phyloP scores from a whole-genome alignment of 1,284 basidiomycete species.

The Fomes fomentarius region DNA sequence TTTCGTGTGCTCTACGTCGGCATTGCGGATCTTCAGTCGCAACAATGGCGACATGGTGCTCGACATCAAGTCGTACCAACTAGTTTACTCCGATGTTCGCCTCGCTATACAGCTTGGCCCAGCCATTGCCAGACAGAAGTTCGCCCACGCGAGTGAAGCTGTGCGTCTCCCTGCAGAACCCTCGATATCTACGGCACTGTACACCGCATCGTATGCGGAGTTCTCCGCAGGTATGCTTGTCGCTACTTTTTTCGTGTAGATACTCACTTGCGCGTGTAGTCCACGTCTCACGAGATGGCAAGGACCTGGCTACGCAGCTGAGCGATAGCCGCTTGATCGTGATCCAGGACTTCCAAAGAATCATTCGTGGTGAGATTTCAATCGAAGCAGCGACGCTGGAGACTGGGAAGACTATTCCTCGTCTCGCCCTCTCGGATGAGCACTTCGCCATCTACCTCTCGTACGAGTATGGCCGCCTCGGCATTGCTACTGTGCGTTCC shows the following conservation, averaged over 20 bases:
- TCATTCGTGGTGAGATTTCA: conserved; percentile 37
- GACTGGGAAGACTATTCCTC: conserved; percentile 39
- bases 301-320: conserved; percentile 54
- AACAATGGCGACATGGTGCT: conserved; percentile 46
- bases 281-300: conserved; percentile 62
- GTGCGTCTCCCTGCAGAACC: conserved; percentile 9
- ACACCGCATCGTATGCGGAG: conserved; percentile 19
- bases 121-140: conserved; percentile 7
- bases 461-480: conserved; percentile 52
- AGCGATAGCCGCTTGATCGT: conserved; percentile 49
- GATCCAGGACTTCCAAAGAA: conserved; percentile 54
- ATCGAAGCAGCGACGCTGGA: conserved; percentile 44
- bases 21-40: conserved; percentile 58
- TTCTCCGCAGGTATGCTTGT: conserved; percentile 15
- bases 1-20: conserved; percentile 56
- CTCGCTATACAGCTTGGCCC: conserved; percentile 16
- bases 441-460: conserved; percentile 52
- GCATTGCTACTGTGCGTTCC: conserved; percentile 51
- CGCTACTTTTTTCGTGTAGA: background rate
- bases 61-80: conserved; percentile 40
- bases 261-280: conserved; percentile 38
- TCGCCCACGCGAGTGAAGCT: conserved; percentile 6
- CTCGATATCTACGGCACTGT: conserved; percentile 13
- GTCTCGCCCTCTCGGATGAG: conserved; percentile 10
- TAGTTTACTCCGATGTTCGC: conserved; percentile 29